Conservation (phyloP, 768 basidiomycete genomes). For the Leccinum aurantiacum region DNA sequence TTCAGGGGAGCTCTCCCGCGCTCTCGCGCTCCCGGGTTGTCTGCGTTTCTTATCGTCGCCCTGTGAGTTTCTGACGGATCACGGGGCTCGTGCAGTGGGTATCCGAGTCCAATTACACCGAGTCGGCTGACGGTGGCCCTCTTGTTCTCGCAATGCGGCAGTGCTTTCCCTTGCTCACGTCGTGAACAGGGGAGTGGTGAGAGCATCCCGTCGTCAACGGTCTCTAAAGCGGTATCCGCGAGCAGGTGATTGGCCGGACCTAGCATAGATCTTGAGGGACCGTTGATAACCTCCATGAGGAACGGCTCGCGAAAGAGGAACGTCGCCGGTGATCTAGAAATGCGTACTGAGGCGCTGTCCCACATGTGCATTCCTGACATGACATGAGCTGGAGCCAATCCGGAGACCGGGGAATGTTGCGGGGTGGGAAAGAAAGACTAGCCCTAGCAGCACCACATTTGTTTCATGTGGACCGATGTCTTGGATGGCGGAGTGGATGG, state of each 20-base stretch:
- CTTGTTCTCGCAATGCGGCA: background rate
- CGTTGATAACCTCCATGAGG: constrained; percentile 21
- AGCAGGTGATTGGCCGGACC: background rate
- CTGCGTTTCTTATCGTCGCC: background rate
- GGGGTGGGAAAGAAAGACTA: constrained; percentile 25
- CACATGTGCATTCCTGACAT: constrained; percentile 20
- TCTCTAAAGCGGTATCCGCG: background rate
- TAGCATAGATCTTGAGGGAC: background rate
- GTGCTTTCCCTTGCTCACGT: constrained; percentile 7
- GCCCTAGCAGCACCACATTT: background rate
- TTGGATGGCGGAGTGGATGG: background rate
- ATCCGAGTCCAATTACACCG: background rate
- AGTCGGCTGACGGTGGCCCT: background rate
- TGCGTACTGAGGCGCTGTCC: constrained; percentile 26
- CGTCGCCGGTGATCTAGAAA: constrained; percentile 17
- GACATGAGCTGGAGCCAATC: background rate
- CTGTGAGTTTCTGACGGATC: background rate
- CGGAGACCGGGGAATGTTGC: constrained; percentile 20
- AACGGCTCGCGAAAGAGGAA: constrained; percentile 20
- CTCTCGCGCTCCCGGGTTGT: background rate
- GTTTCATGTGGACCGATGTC: background rate
- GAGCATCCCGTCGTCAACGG: background rate
- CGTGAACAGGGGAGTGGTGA: constrained; percentile 24
- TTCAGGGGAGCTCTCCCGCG: background rate
- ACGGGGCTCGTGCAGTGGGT: constrained; percentile 3